A percentile compares a stretch with the other conserved stretches of the same genome.
Evolutionary conservation across 2,329 filamentous ascomycete genomes (phyloP).

Genomic region (Teratosphaeria viscida): DNA sequence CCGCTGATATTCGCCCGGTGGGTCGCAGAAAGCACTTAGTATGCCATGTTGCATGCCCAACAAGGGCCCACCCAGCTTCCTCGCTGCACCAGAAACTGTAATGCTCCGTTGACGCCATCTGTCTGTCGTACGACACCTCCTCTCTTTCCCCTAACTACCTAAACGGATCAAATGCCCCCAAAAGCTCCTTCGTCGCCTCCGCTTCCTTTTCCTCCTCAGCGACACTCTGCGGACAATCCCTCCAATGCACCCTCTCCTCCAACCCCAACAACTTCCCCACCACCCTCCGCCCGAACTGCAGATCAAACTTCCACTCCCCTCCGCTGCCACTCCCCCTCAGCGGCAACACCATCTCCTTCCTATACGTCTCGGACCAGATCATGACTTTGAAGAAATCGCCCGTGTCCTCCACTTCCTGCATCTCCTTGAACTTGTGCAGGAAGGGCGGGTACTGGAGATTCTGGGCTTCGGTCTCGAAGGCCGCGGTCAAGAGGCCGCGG

Average conservation of each 20-base stretch:
- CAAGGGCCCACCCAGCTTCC: too few species aligned
- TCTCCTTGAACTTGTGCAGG: constrained; percentile 18
- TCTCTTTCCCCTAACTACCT: neutral
- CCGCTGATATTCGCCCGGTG: too few species aligned
- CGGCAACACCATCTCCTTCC: constrained; percentile 59
- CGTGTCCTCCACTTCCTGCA: constrained; percentile 13
- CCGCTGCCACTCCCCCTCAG: constrained; percentile 63
- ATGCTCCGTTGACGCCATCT: too few species aligned
- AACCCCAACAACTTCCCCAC: constrained; percentile 77
- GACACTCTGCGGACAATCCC: constrained; percentile 66
- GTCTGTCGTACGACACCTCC: too few species aligned
- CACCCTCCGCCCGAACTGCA: constrained; percentile 82
- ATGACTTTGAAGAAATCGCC: constrained; percentile 26
- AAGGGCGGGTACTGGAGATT: constrained; percentile 54
- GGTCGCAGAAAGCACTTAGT: too few species aligned
- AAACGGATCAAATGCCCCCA: constrained; percentile 63
- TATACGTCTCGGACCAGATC: constrained; percentile 32
- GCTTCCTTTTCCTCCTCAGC: constrained; percentile 73
- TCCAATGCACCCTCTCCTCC: constrained; percentile 73
- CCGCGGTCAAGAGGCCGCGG: constrained; percentile 71
- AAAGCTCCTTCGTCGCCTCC: constrained; percentile 67
- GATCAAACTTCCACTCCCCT: constrained; percentile 68
- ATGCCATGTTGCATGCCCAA: too few species aligned
- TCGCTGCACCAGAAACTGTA: too few species aligned
- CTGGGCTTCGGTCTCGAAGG: constrained; percentile 79